These are phyloP conservation scores for Chimonanthus praecox DNA, from an alignment of 164 flowering plant species.

Conservation along the genomic window DNA sequence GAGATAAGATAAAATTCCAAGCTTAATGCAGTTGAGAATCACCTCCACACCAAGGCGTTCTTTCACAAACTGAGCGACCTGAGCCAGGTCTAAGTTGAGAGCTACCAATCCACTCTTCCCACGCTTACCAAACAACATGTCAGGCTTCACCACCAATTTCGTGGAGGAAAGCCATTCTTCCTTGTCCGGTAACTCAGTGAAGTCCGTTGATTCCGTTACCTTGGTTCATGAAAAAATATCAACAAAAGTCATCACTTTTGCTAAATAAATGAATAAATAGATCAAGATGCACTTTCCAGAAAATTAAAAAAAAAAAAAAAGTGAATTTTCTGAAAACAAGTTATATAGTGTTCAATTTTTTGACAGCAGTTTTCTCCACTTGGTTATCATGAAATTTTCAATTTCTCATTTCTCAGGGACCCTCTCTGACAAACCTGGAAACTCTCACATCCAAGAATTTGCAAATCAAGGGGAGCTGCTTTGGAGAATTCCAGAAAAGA, in stretches of 20 bases:
- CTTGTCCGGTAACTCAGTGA: constrained; percentile 50
- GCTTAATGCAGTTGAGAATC: neutral
- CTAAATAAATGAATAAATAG: neutral
- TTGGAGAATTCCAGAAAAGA: no score
- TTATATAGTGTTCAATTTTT: no score
- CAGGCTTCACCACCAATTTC: constrained; percentile 85
- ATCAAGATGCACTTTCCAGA: neutral
- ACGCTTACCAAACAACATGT: constrained; percentile 93
- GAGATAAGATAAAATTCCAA: neutral
- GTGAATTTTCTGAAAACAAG: neutral
- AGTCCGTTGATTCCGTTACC: constrained; percentile 77
- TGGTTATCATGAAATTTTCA: no score
- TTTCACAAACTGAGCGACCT: constrained; percentile 80
- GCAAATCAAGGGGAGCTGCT: no score
- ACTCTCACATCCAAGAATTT: no score
- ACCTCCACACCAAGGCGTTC: constrained; percentile 81
- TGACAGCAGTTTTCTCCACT: no score
- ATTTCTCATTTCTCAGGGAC: no score
- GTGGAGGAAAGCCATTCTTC: constrained; percentile 87
- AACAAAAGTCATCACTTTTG: neutral
- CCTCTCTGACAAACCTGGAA: neutral
- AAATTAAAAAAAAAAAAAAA: no score
- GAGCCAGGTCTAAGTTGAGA: constrained; percentile 74
- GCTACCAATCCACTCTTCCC: constrained; percentile 95
- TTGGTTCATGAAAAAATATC: constrained; percentile 10